Evolutionary conservation across 2,329 filamentous ascomycete genomes (phyloP).

Genomic region (Fusarium ramigenum): DNA sequence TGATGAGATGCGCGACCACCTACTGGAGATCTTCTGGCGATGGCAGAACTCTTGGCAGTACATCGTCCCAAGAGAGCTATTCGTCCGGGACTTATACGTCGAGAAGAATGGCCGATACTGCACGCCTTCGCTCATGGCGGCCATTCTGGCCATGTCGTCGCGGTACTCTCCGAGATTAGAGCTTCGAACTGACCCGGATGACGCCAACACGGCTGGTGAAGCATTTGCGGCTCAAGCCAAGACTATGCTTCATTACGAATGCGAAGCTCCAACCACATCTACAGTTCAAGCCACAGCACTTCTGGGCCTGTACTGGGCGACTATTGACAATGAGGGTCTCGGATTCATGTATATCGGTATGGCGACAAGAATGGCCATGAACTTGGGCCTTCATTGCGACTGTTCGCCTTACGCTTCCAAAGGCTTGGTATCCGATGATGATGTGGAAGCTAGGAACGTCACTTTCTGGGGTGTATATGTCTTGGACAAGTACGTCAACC

Average conservation of each 20-base stretch:
- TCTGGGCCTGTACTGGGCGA: background rate
- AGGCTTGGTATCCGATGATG: background rate
- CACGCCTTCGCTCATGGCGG: background rate
- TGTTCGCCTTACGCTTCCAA: background rate
- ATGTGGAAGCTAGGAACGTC: background rate
- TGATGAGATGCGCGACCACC: background rate
- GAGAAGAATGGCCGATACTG: constrained; percentile 1
- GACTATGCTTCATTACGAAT: constrained; percentile 1
- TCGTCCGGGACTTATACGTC: background rate
- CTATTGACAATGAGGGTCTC: background rate
- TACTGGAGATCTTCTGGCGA: background rate
- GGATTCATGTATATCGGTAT: constrained; percentile 10
- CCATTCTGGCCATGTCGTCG: background rate
- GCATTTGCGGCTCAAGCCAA: background rate
- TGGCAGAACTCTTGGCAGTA: constrained; percentile 13
- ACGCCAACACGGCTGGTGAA: constrained; percentile 4
- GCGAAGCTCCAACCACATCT: background rate
- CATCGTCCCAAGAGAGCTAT: background rate
- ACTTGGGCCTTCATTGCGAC: background rate
- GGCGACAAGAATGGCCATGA: constrained; percentile 10
- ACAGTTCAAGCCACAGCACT: constrained; percentile 1
- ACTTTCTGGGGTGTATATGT: constrained; percentile 12
- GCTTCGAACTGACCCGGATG: background rate
- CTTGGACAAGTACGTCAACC: background rate
- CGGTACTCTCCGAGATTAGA: background rate